Evolutionary conservation across 805 yeast species (phyloP).

Genomic region (Priceomyces haplophilus): DNA sequence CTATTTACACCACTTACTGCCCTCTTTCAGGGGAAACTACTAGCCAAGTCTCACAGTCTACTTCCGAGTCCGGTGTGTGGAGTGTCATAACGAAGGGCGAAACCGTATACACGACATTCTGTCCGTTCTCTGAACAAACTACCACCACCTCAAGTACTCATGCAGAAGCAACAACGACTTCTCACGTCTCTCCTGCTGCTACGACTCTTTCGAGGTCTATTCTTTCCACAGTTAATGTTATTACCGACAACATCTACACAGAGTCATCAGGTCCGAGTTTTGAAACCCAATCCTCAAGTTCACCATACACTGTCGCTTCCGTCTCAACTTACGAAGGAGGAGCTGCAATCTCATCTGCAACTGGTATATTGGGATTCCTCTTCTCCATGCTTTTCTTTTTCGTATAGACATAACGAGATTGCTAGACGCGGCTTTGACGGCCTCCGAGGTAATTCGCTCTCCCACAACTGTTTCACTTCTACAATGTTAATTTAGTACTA

Average conservation of each 20-base stretch:
- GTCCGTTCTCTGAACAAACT: conserved; percentile 21
- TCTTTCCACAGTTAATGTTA: conserved; percentile 34
- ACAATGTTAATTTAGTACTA: neutral
- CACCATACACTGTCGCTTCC: conserved; percentile 11
- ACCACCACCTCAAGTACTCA: conserved; percentile 7
- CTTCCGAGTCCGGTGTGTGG: conserved; percentile 1
- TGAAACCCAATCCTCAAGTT: conserved; percentile 14
- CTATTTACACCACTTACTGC: conserved; percentile 8
- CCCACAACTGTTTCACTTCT: conserved; percentile 1
- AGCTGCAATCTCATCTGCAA: conserved; percentile 18
- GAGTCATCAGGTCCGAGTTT: conserved; percentile 22
- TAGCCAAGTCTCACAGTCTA: conserved; percentile 13
- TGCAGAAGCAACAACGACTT: conserved; percentile 7
- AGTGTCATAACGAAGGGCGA: conserved; percentile 26
- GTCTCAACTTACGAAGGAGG: conserved; percentile 28
- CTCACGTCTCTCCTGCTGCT: neutral
- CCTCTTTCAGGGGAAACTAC: conserved; percentile 9
- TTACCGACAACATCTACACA: conserved; percentile 39
- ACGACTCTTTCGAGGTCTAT: conserved; percentile 13
- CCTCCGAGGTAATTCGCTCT: neutral
- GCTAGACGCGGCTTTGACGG: neutral
- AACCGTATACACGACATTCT: conserved; percentile 40
- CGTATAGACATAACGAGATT: neutral
- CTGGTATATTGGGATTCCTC: conserved; percentile 24
- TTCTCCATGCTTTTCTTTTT: conserved; percentile 17